Conservation (phyloP, 2,329 filamentous ascomycete genomes). For the Xylariales sp. region DNA sequence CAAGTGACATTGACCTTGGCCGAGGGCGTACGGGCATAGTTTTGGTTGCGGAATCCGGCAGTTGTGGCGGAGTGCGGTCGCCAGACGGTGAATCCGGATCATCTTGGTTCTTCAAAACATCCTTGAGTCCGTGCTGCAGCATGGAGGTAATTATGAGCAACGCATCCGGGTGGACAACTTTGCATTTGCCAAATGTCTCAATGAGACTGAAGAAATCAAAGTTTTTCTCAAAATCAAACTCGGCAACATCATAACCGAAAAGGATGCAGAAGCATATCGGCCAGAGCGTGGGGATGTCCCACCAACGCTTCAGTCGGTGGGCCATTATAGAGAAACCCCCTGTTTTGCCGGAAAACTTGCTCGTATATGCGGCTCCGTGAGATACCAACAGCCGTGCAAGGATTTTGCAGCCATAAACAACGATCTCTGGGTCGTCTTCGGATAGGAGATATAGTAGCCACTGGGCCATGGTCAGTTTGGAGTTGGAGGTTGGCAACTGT, state of each 20-base stretch:
- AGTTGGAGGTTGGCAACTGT: slow-evolving; percentile 15
- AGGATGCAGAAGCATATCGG: slow-evolving; percentile 82
- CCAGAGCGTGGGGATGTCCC: slow-evolving; percentile 83
- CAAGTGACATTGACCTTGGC: slow-evolving; percentile 63
- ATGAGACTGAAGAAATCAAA: slow-evolving; percentile 73
- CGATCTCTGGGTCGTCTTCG: slow-evolving; percentile 78
- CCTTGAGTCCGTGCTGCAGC: slow-evolving; percentile 79
- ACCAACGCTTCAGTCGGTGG: slow-evolving; percentile 78
- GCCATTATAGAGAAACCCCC: slow-evolving; percentile 87
- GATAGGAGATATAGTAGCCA: slow-evolving; percentile 90
- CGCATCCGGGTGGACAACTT: slow-evolving; percentile 71
- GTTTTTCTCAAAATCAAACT: slow-evolving; percentile 66
- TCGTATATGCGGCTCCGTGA: slow-evolving; percentile 76
- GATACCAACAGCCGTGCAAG: slow-evolving; percentile 78
- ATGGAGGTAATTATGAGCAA: slow-evolving; percentile 78
- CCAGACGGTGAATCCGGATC: slow-evolving; percentile 50
- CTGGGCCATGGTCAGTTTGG: slow-evolving; percentile 40
- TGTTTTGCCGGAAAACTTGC: slow-evolving; percentile 78
- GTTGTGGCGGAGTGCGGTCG: slow-evolving; percentile 15
- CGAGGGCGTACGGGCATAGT: slow-evolving; percentile 31
- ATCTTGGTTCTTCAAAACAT: slow-evolving; percentile 58
- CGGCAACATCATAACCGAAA: slow-evolving; percentile 77
- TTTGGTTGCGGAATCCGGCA: slow-evolving; percentile 17
- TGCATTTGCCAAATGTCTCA: slow-evolving; percentile 65
- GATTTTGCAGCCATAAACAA: slow-evolving; percentile 77